Evolutionary conservation across 2,329 filamentous ascomycete species (phyloP), one percentile per base, ranked within the genome.

Genomic region (Penicillium sp.): DNA sequence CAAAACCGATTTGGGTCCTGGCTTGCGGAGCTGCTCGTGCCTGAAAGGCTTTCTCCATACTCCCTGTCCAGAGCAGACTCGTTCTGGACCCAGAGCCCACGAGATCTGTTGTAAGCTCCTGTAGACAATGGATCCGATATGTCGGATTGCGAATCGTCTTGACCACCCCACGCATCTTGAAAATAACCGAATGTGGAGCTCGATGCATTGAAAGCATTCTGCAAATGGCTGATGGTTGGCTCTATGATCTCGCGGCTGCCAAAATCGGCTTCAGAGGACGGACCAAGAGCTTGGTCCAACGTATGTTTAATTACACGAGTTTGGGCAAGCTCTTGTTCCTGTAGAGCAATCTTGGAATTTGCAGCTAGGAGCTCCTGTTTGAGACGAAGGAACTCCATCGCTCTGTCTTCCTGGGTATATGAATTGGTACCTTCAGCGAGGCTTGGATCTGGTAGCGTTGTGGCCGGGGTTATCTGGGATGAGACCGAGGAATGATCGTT

Each of bases 281-380:
- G 75, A 13, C 79, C 79, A 60, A 84, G 75, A 48, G 78, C 77
- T 63, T 85, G 81, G 56, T 85, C 82, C 60, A 86, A 74, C 18
- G 83, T 85, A 61, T 84, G 81, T 63, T 83, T 82, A 53, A 83
- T 81, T 46, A 84, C 79, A 39, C 81, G 81, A 11, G 79, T 82
- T 63, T 84, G 81, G 46, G 81, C 80, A 54, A 85, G 74, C 69
- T 86, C 83, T 57, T 84, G 78, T 57, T 84, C 82, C 71, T 85
- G 84, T 55, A 82, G 74, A 52, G 80, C 79, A 65, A 86, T 81
- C 61, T 81, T 80, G 53, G 81, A 79, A 58, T 80, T 82, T 29
- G 83, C 82, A 51, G 76, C 77, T 53, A 80, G 74, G 18, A 87
- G 74, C 64, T 86, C 81, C 61, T 79, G 76, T 67, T 81, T 82